Percentiles rank a stretch among this genome's conserved stretches.
These are phyloP conservation scores for Candida ovalis DNA, from an alignment of 805 yeast species.

Conservation along the genomic window DNA sequence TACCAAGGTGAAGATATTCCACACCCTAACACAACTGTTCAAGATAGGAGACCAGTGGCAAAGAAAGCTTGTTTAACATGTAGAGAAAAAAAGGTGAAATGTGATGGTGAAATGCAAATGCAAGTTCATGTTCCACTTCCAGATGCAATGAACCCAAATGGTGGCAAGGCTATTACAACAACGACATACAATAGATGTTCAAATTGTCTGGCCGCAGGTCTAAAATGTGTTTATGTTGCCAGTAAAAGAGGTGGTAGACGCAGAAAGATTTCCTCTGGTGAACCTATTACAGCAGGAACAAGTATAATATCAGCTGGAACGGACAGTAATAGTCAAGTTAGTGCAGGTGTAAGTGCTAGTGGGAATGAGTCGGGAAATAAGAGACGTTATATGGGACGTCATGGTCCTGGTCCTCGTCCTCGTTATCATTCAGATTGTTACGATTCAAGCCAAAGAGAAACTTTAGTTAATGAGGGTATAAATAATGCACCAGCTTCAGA, in stretches of 20 bases:
- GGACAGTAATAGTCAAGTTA: background rate
- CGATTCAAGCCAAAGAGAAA: background rate
- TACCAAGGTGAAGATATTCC: background rate
- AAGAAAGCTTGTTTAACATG: constrained; percentile 60
- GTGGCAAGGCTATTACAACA: constrained; percentile 12
- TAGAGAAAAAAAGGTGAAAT: constrained; percentile 61
- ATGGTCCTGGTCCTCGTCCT: background rate
- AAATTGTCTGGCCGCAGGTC: constrained; percentile 43
- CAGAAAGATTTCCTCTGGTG: constrained; percentile 24
- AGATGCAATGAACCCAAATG: background rate
- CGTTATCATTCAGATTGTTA: background rate
- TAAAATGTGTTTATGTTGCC: constrained; percentile 53
- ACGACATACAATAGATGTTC: constrained; percentile 37
- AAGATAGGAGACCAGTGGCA: constrained; percentile 46
- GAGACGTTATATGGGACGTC: background rate
- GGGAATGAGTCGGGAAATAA: background rate
- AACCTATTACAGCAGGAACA: constrained; percentile 3
- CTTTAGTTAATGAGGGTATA: background rate
- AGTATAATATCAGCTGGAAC: background rate
- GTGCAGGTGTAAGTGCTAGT: background rate
- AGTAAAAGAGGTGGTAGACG: constrained; percentile 58
- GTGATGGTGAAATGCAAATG: constrained; percentile 53
- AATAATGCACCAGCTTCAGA: background rate
- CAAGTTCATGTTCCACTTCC: constrained; percentile 11
- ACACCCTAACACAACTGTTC: background rate